Base-by-base conservation (phyloP, 2,329 filamentous ascomycete species). In the Emydomyces testavorans region DNA sequence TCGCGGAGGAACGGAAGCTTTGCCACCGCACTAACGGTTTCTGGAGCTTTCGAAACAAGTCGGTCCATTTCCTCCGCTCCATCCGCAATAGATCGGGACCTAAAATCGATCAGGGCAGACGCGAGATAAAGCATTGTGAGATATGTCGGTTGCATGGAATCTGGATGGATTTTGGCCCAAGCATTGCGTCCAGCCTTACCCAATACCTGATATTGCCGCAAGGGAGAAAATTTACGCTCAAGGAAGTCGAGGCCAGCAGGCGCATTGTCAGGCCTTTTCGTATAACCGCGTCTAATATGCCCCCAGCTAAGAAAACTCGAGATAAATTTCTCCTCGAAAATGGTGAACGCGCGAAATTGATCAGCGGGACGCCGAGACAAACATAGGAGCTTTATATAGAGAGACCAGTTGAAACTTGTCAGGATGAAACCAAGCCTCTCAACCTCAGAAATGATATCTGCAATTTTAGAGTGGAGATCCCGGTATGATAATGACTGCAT, bases 241-340 rank as follows among this genome's bases (percentile, higher is more conserved):
- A 68, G 50, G 29, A 60, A 50, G 38, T 63, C 59, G 31, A 65
- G 57, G 10, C 57, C 56, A 24, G 48, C 50, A 24, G 62, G 58
- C 7, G 58, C 60, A 26, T 55, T 55, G 7, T 53, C 42, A 7
- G 65, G 63, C 32, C 60, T 59, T 21, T 61, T 20, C 4, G 57
- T 58, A 44, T 58, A 58, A 18, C 66, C 63, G 50, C 61, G 61
- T 13, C 57, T 57, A 24, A 71, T 54, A 44, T 58, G 52, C 4
- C 56, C 57, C 85, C 88, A 95, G 20, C 87, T 86, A 8, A 77
- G 76, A 76, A 88, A 94, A 28, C 77, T 72, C 1, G 77, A 74
- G 76, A 94, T 93, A 48, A 96, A 79, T 51, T 79, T 77, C 21
- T 72, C 67, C 67, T 96, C 90, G 60, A 85, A 90, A 44, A 81